Conservation (phyloP, 2,329 filamentous ascomycete genomes). For the Fusarium sp. region DNA sequence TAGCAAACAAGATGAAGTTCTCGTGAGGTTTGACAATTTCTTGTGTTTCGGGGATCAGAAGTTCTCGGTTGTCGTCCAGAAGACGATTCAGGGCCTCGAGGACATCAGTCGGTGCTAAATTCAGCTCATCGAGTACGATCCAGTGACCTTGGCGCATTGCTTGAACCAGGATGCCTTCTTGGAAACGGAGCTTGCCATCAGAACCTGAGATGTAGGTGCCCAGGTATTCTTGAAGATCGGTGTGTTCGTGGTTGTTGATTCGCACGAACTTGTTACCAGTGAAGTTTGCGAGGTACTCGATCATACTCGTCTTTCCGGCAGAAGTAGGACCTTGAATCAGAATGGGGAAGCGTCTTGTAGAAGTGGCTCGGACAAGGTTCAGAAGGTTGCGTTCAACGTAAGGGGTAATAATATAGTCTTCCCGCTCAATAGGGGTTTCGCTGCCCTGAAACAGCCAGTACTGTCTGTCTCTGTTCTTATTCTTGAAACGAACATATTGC, state of each 20-base stretch:
- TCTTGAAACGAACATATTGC: slow-evolving; percentile 80
- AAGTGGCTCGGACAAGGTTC: slow-evolving; percentile 92
- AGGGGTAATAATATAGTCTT: slow-evolving; percentile 94
- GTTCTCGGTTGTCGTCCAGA: slow-evolving; percentile 93
- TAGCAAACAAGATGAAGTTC: slow-evolving; percentile 98
- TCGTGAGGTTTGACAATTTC: slow-evolving; percentile 90
- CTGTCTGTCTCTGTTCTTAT: slow-evolving; percentile 70
- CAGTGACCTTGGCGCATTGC: slow-evolving; percentile 93
- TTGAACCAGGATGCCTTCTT: slow-evolving; percentile 92
- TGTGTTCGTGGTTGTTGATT: slow-evolving; percentile 99
- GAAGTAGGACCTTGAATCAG: slow-evolving; percentile 97
- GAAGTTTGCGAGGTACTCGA: slow-evolving; percentile 95
- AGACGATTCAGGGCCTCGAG: slow-evolving; percentile 94
- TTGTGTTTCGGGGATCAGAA: slow-evolving; percentile 95
- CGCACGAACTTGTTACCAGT: slow-evolving; percentile 97
- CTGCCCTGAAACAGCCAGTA: slow-evolving; percentile 89
- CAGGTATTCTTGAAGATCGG: slow-evolving; percentile 95
- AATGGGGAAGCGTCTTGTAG: slow-evolving; percentile 90
- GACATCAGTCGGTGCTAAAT: slow-evolving; percentile 95
- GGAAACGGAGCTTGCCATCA: slow-evolving; percentile 86
- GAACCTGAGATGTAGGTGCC: slow-evolving; percentile 89
- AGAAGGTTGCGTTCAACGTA: slow-evolving; percentile 95
- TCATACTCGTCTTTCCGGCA: slow-evolving; percentile 98
- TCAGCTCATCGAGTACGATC: slow-evolving; percentile 98
- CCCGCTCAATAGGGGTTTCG: slow-evolving; percentile 69